Evolutionary conservation across 495 filamentous ascomycete genomes (phyloP), one percentile per base, ranked within the genome.

Genomic region (Tetracladium marchalianum): DNA sequence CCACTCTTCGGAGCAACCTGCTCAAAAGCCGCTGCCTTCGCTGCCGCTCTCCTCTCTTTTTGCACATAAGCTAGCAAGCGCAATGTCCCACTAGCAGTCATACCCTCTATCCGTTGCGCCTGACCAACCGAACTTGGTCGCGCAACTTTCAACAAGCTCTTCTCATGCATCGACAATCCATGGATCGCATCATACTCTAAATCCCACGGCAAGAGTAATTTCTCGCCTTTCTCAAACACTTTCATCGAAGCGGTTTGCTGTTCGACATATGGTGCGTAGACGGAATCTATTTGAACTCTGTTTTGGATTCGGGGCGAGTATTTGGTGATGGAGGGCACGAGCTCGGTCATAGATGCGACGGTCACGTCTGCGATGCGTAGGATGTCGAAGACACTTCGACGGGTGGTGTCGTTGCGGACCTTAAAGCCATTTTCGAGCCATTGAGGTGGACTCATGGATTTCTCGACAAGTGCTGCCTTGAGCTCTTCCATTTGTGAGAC

Each of bases 91-190:
- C 69, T 66, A 0, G 82, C 78, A 27, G 82, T 85, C 7, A 81
- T 63, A 1, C 92, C 90, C 62, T 98, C 92, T 41, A 95, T 77
- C 9, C 93, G 66, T 41, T 87, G 66, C 13, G 90, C 90, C 79
- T 94, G 90, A 2, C 87, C 93, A 18, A 98, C 65, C 41, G 74
- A 90, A 57, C 88, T 85, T 5, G 92, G 92, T 35, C 78, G 63
- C 9, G 87, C 78, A 17, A 67, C 66, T 31, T 75, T 67, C n/a
- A 98, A 72, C 6, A 81, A 72, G 10, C 70, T 64, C 54, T 71
- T 76, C 69, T 97, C 93, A 51, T 88, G 88, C 6, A 70, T 72
- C 49, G 84, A 87, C 43, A 98, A 68, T 0, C 89, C 87, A 31
- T 69, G 61, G 16, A 98, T 70, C 5, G 51, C 51, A 12, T 73